Conservation (phyloP, 805 yeast species). For the Myxozyma lipomycoides region DNA sequence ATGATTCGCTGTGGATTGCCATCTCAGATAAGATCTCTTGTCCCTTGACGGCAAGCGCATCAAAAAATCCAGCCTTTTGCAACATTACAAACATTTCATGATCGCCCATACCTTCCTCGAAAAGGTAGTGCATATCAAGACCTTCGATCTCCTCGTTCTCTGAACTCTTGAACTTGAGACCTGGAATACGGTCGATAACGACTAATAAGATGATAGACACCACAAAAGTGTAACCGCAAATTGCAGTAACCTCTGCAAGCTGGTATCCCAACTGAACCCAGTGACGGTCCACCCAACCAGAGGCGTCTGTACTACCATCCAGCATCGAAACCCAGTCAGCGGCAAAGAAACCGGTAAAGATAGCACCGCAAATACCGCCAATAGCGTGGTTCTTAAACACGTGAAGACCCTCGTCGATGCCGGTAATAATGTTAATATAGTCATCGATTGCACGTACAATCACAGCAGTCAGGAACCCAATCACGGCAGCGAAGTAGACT, state of each 20-base stretch:
- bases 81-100: conserved; percentile 12
- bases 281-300: conserved; percentile 77
- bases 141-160: conserved; percentile 87
- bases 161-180: conserved; percentile 72
- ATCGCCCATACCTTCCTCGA: conserved; percentile 28
- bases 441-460: conserved; percentile 24
- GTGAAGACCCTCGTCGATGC: conserved; percentile 92
- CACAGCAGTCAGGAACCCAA: conserved; percentile 57
- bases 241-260: conserved; percentile 69
- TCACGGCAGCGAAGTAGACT: conserved; percentile 78
- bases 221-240: conserved; percentile 69
- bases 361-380: conserved; percentile 79
- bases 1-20: not conserved
- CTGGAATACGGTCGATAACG: conserved; percentile 69
- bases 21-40: not conserved
- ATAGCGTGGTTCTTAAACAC: conserved; percentile 89
- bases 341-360: conserved; percentile 87
- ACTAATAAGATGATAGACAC: conserved; percentile 67
- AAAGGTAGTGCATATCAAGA: conserved; percentile 53
- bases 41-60: conserved; percentile 1
- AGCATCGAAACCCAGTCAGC: conserved; percentile 76
- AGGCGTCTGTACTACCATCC: conserved; percentile 54
- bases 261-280: conserved; percentile 83
- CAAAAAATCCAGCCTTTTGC: conserved; percentile 9
- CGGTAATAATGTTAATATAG: conserved; percentile 44